These are phyloP conservation scores for Aspergillus proliferans DNA, from an alignment of 2,329 filamentous ascomycete genomes.

Conservation along the genomic window DNA sequence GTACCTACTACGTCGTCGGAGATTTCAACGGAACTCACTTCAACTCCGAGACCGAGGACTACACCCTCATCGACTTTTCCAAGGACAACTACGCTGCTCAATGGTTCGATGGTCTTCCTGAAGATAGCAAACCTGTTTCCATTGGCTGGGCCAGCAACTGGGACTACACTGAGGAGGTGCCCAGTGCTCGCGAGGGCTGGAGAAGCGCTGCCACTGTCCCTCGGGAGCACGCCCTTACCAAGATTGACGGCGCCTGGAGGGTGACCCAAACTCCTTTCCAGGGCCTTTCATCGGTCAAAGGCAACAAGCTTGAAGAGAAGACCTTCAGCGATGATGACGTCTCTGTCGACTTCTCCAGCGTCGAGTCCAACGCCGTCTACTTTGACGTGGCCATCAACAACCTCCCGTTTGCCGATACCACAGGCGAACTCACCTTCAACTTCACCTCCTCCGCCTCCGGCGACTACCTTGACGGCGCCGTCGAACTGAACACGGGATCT, in stretches of 20 bases:
- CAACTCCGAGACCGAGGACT: conserved; percentile 13
- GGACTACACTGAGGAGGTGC: conserved; percentile 52
- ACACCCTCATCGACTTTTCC: conserved; percentile 23
- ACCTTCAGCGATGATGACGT: conserved; percentile 40
- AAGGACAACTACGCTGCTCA: conserved; percentile 45
- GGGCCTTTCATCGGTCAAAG: conserved; percentile 41
- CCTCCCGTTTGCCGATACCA: conserved; percentile 27
- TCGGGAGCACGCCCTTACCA: conserved; percentile 47
- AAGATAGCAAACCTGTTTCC: conserved; percentile 38
- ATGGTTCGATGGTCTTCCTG: conserved; percentile 47
- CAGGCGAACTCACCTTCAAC: conserved; percentile 47
- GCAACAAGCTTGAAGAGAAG: conserved; percentile 19
- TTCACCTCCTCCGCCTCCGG: conserved; percentile 45
- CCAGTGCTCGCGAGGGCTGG: conserved; percentile 51
- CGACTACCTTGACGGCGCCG: conserved; percentile 47
- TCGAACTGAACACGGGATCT: conserved; percentile 43
- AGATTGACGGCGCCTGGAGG: conserved; percentile 47
- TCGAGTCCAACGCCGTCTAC: conserved; percentile 48
- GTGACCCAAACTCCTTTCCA: conserved; percentile 48
- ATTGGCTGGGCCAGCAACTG: conserved; percentile 57
- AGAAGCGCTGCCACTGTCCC: conserved; percentile 49
- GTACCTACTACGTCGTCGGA: conserved; percentile 40
- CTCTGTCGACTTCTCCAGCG: conserved; percentile 45
- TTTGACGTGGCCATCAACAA: conserved; percentile 50
- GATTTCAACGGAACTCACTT: conserved; percentile 55